phyloP scores from a whole-genome alignment of 2,329 filamentous ascomycete species.

The Stagonosporopsis chrysanthemi region DNA sequence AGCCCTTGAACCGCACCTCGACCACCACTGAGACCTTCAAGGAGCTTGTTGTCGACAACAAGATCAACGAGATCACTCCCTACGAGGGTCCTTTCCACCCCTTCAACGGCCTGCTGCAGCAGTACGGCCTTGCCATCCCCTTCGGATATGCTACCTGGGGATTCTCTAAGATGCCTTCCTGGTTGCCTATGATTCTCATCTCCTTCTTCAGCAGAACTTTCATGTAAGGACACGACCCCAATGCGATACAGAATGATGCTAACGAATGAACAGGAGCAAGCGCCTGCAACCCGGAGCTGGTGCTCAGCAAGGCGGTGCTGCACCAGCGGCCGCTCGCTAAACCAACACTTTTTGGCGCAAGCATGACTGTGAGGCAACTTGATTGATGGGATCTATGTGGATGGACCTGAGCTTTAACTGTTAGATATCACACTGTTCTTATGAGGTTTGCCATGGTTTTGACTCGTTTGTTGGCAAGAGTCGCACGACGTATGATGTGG shows the following conservation, averaged over 20 bases:
- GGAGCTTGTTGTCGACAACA: conserved; percentile 66
- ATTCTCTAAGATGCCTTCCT: conserved; percentile 68
- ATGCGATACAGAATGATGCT: conserved; percentile 4
- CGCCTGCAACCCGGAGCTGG: conserved; percentile 28
- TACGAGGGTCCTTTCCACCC: conserved; percentile 78
- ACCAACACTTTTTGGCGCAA: background rate
- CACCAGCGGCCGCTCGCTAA: conserved; percentile 24
- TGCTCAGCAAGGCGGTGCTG: conserved; percentile 19
- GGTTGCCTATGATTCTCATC: conserved; percentile 79
- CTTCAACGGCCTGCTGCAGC: conserved; percentile 71
- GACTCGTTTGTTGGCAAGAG: background rate
- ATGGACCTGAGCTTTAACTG: background rate
- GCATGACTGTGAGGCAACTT: conserved; percentile 1
- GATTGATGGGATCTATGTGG: background rate
- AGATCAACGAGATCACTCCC: conserved; percentile 58
- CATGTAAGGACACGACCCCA: conserved; percentile 65
- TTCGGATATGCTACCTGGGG: conserved; percentile 72
- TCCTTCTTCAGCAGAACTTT: conserved; percentile 76
- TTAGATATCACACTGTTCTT: conserved; percentile 9
- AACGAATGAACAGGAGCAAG: conserved; percentile 33
- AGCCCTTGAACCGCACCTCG: conserved; percentile 73
- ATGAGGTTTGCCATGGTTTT: background rate
- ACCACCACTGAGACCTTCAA: conserved; percentile 70
- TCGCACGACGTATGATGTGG: background rate
- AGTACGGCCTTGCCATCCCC: conserved; percentile 69